phyloP scores from a whole-genome alignment of 1,284 basidiomycete genomes.

The Ceratobasidium sp. region DNA sequence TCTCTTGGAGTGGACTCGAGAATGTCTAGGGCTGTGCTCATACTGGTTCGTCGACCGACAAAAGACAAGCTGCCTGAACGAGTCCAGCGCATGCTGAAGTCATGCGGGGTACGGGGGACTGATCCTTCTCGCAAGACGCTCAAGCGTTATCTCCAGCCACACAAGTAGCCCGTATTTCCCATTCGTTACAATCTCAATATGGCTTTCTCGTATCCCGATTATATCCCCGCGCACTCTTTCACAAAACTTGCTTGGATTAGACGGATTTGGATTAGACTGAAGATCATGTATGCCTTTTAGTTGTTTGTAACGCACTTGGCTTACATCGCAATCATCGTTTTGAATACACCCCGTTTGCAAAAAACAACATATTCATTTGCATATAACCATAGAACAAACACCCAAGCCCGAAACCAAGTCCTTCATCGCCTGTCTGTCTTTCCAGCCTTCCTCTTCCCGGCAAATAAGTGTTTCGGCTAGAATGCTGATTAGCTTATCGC shows the following conservation, averaged over 20 bases:
- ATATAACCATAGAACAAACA: background rate
- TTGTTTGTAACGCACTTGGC: background rate
- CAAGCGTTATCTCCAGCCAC: constrained; percentile 20
- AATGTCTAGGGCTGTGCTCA: background rate
- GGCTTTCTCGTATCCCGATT: too few species aligned
- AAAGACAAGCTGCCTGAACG: constrained; percentile 17
- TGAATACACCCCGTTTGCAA: background rate
- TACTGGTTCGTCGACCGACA: constrained; percentile 12
- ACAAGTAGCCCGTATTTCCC: background rate
- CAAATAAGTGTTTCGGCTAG: constrained; percentile 83
- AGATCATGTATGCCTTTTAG: background rate
- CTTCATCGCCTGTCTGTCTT: constrained; percentile 80
- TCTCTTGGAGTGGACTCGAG: constrained; percentile 20
- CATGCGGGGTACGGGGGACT: constrained; percentile 17
- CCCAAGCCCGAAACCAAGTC: too few species aligned
- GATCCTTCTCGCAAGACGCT: constrained; percentile 25
- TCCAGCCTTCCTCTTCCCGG: constrained; percentile 87
- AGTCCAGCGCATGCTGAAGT: constrained; percentile 26
- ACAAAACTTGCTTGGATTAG: background rate
- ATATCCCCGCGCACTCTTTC: background rate
- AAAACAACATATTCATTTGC: background rate
- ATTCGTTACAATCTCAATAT: too few species aligned
- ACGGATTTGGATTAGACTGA: background rate
- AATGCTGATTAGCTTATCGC: constrained; percentile 33
- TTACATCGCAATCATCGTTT: background rate